These are phyloP conservation scores for Falciphora oryzae DNA, from an alignment of 2,329 filamentous ascomycete genomes.

Conservation along the genomic window DNA sequence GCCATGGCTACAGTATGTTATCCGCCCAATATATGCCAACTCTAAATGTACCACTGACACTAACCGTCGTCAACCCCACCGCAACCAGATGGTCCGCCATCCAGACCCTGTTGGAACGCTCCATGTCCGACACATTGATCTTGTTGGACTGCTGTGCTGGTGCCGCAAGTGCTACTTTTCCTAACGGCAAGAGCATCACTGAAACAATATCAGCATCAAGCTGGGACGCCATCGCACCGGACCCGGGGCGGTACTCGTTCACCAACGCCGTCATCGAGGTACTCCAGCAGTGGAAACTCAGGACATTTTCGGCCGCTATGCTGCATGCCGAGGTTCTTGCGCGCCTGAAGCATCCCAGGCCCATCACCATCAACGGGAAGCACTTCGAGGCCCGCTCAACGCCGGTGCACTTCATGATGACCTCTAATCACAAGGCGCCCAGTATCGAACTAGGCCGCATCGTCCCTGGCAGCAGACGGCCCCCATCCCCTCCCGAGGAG, in stretches of 20 bases:
- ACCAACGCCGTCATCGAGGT: slow-evolving; percentile 55
- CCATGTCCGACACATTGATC: slow-evolving; percentile 51
- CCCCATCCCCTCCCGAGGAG: slow-evolving; percentile 31
- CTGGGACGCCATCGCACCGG: slow-evolving; percentile 55
- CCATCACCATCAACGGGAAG: slow-evolving; percentile 51
- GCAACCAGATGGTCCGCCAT: slow-evolving; percentile 50
- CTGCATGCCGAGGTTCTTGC: slow-evolving; percentile 54
- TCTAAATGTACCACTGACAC: slow-evolving; percentile 5
- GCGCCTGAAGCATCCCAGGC: slow-evolving; percentile 53
- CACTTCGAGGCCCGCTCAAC: slow-evolving; percentile 53
- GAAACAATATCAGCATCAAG: slow-evolving; percentile 58
- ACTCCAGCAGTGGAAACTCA: slow-evolving; percentile 48
- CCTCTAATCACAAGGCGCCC: slow-evolving; percentile 50
- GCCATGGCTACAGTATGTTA: slow-evolving; percentile 47
- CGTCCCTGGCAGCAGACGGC: slow-evolving; percentile 26
- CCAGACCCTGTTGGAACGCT: slow-evolving; percentile 52
- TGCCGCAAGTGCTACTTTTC: slow-evolving; percentile 53
- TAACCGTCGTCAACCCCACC: too few relatives aligned
- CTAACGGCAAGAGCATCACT: slow-evolving; percentile 52
- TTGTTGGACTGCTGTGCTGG: slow-evolving; percentile 55
- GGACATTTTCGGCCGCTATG: slow-evolving; percentile 54
- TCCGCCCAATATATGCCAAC: slow-evolving; percentile 6
- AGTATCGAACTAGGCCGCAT: slow-evolving; percentile 50
- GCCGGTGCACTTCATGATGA: slow-evolving; percentile 59
- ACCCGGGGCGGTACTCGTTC: slow-evolving; percentile 54